A percentile compares a stretch with the other conserved stretches of the same genome.
These are phyloP conservation scores for Helotiales sp. DNA, from an alignment of 2,329 filamentous ascomycete species.

Conservation along the genomic window DNA sequence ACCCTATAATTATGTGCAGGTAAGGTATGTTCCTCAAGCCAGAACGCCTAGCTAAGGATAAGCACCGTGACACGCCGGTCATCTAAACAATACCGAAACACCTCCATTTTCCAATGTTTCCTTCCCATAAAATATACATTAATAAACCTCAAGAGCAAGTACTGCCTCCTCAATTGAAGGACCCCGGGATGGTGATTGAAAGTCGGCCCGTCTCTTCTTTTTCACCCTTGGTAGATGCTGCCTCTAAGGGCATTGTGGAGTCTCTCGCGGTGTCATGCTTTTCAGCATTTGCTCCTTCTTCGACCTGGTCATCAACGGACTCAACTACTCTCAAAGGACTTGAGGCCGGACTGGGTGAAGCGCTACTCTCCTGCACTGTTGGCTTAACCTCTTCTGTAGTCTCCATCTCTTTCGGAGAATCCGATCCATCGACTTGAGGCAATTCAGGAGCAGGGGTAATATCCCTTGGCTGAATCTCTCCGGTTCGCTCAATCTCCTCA, in stretches of 20 bases:
- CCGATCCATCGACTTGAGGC: constrained; percentile 1
- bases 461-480: constrained; percentile 33
- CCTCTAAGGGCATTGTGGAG: constrained; percentile 24
- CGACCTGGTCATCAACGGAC: not conserved
- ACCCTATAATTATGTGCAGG: constrained; percentile 23
- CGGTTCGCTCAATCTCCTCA: constrained; percentile 32
- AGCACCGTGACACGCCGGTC: constrained; percentile 14
- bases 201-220: constrained; percentile 36
- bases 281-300: constrained; percentile 3
- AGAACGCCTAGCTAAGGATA: constrained; percentile 16
- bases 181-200: constrained; percentile 40
- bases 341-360: constrained; percentile 3
- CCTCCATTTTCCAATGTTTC: constrained; percentile 8
- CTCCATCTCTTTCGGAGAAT: constrained; percentile 1
- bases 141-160: not conserved
- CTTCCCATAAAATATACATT: constrained; percentile 12
- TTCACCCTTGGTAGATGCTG: constrained; percentile 19
- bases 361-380: constrained; percentile 20
- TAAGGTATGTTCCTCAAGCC: constrained; percentile 12
- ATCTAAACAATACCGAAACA: constrained; percentile 8
- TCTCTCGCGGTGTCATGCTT: constrained; percentile 18
- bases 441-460: constrained; percentile 28
- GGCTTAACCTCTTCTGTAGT: constrained; percentile 13
- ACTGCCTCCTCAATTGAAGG: constrained; percentile 23
- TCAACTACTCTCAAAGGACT: constrained; percentile 1